phyloP scores from a whole-genome alignment of 75 land plant species.

The Pinus albicaulis region DNA sequence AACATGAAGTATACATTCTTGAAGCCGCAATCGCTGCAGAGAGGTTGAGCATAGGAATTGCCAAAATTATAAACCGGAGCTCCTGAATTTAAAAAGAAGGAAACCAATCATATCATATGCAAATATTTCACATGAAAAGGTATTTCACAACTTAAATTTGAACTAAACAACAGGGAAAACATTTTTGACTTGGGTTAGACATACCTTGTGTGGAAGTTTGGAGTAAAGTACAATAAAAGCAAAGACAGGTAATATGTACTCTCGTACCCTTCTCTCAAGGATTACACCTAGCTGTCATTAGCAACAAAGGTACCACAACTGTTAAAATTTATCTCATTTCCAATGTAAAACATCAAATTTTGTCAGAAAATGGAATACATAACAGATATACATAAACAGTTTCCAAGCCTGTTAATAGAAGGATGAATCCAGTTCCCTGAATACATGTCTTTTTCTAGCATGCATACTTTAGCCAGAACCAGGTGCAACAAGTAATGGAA shows the following conservation, averaged over 20 bases:
- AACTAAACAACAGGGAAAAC: background rate
- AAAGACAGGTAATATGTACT: conserved; percentile 66
- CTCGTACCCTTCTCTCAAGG: conserved; percentile 67
- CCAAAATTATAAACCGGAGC: conserved; percentile 90
- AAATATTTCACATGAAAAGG: background rate
- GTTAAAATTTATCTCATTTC: too few species aligned
- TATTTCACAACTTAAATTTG: background rate
- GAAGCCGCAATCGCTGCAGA: conserved; percentile 83
- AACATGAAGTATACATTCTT: conserved; percentile 62
- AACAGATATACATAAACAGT: too few species aligned
- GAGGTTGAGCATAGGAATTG: conserved; percentile 84
- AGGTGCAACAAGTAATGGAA: too few species aligned
- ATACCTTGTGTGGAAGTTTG: conserved; percentile 97
- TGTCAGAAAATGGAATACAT: too few species aligned
- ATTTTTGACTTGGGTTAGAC: background rate
- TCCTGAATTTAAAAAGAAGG: conserved; percentile 50
- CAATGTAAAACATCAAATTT: too few species aligned
- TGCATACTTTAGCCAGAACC: too few species aligned
- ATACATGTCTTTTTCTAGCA: too few species aligned
- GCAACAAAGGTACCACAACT: too few species aligned
- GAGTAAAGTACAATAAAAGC: conserved; percentile 87
- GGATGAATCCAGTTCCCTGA: too few species aligned
- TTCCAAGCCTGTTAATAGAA: too few species aligned
- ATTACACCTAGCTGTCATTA: conserved; percentile 63
- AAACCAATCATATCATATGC: background rate